phyloP scores from a whole-genome alignment of 2,329 filamentous ascomycete genomes.

The Stagonosporopsis vannaccii region DNA sequence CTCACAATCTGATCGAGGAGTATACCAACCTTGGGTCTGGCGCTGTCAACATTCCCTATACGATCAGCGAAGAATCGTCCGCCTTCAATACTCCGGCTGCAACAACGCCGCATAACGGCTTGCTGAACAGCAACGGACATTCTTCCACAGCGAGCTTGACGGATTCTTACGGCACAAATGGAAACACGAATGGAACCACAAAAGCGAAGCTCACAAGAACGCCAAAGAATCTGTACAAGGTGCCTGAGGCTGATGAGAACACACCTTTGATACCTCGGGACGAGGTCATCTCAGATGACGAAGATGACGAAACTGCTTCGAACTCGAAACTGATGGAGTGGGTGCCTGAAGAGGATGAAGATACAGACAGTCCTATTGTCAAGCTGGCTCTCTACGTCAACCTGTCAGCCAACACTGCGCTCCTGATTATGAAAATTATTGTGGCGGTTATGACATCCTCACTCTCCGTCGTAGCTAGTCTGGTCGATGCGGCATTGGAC shows the following conservation, averaged over 20 bases:
- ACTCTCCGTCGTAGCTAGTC: slow-evolving; percentile 78
- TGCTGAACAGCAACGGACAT: slow-evolving; percentile 22
- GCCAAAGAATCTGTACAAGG: slow-evolving; percentile 84
- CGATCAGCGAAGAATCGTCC: slow-evolving; percentile 74
- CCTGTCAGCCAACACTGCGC: slow-evolving; percentile 75
- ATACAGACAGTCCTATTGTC: slow-evolving; percentile 77
- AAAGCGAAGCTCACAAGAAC: slow-evolving; percentile 59
- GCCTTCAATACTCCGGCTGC: slow-evolving; percentile 26
- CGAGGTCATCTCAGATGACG: slow-evolving; percentile 52
- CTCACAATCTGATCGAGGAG: slow-evolving; percentile 89
- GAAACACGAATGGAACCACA: slow-evolving; percentile 19
- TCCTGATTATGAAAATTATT: slow-evolving; percentile 77
- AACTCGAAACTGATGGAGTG: slow-evolving; percentile 69
- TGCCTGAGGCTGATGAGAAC: slow-evolving; percentile 67
- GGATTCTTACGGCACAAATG: slow-evolving; percentile 40
- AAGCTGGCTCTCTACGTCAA: slow-evolving; percentile 90
- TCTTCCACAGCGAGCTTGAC: slow-evolving; percentile 30
- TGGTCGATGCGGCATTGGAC: slow-evolving; percentile 81
- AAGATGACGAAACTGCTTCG: slow-evolving; percentile 52
- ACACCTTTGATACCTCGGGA: slow-evolving; percentile 64
- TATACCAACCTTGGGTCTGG: slow-evolving; percentile 72
- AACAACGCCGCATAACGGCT: slow-evolving; percentile 26
- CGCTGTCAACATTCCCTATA: slow-evolving; percentile 70
- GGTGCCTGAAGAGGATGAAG: slow-evolving; percentile 72
- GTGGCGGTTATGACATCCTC: slow-evolving; percentile 81